phyloP scores from a whole-genome alignment of 2,329 filamentous ascomycete species.

The Plectosphaerella sp. region DNA sequence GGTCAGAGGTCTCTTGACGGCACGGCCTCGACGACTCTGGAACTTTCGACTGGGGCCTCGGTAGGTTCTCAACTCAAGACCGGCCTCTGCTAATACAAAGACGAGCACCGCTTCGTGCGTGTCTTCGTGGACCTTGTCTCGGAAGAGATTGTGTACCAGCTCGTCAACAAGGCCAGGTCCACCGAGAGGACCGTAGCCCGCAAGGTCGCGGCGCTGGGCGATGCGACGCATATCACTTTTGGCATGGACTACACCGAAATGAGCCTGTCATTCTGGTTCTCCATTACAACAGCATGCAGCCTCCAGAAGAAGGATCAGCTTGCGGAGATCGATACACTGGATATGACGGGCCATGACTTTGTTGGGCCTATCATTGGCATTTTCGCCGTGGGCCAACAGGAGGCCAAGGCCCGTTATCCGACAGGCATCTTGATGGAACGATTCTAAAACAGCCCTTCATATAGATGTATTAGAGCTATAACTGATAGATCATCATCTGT shows the following conservation, averaged over 20 bases:
- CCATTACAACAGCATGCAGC: background rate
- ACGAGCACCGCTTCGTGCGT: conserved; percentile 14
- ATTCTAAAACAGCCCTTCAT: background rate
- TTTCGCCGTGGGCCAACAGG: conserved; percentile 14
- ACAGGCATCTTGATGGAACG: background rate
- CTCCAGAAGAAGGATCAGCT: background rate
- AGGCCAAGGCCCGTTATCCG: background rate
- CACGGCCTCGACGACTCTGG: background rate
- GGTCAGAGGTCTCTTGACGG: conserved; percentile 3
- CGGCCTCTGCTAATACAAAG: conserved; percentile 17
- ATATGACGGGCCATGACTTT: conserved; percentile 24
- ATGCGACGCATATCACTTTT: background rate
- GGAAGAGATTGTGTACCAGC: conserved; percentile 6
- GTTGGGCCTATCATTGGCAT: conserved; percentile 23
- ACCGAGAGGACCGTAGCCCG: background rate
- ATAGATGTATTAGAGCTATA: no score
- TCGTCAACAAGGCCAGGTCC: conserved; percentile 13
- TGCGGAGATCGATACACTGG: conserved; percentile 16
- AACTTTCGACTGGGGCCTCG: background rate
- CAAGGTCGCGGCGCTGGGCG: background rate
- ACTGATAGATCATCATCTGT: background rate
- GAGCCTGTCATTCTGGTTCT: background rate
- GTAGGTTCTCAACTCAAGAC: conserved; percentile 4
- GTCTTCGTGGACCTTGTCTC: conserved; percentile 5
- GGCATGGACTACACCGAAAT: background rate